These are phyloP conservation scores for Nemania sp. DNA, from an alignment of 2,329 filamentous ascomycete species.

Conservation along the genomic window DNA sequence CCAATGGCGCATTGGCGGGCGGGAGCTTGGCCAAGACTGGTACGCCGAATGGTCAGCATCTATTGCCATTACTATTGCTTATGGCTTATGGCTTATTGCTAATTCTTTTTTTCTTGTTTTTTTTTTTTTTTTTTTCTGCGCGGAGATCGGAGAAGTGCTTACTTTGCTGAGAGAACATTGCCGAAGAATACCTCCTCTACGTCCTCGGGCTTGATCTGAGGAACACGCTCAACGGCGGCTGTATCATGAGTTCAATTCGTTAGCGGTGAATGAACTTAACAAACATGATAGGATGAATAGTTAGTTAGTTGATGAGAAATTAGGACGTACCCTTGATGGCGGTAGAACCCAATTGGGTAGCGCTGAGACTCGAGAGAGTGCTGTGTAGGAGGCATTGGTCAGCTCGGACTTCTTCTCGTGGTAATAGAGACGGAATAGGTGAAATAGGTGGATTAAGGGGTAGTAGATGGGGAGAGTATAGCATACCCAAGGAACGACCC, in stretches of 20 bases:
- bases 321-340: slow-evolving; percentile 89
- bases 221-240: slow-evolving; percentile 86
- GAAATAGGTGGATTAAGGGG: not conserved
- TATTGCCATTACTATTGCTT: not conserved
- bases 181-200: slow-evolving; percentile 98
- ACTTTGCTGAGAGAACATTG: slow-evolving; percentile 98
- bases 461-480: not conserved
- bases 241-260: slow-evolving; percentile 33
- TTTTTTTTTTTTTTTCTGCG: not conserved
- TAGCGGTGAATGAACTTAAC: not conserved
- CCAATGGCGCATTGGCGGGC: slow-evolving; percentile 93
- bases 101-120: not conserved
- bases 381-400: slow-evolving; percentile 61
- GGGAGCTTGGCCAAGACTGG: slow-evolving; percentile 92
- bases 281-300: not conserved
- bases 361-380: slow-evolving; percentile 87
- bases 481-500: slow-evolving; percentile 93
- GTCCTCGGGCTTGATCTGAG: slow-evolving; percentile 86
- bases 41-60: slow-evolving; percentile 28
- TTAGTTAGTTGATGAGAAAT: not conserved
- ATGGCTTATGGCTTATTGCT: not conserved
- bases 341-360: slow-evolving; percentile 86
- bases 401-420: slow-evolving; percentile 32
- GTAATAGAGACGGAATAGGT: not conserved
- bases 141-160: slow-evolving; percentile 44